Conservation (phyloP, 768 basidiomycete species). For the Russula compacta region DNA sequence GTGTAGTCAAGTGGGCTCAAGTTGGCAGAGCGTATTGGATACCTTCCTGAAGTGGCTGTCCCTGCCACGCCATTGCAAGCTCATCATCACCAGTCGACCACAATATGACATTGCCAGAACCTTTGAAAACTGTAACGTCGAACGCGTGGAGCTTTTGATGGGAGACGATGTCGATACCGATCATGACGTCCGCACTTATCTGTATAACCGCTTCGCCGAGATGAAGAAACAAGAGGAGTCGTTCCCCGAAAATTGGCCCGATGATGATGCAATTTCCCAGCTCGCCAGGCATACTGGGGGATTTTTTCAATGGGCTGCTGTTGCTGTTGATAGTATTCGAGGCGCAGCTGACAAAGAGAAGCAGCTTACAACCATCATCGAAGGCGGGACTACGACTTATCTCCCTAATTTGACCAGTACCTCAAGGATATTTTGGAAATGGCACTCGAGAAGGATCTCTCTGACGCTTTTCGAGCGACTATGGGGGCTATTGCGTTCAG, state of each 20-base stretch:
- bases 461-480: constrained; percentile 1
- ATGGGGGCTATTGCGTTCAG: constrained; percentile 9
- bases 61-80: constrained; percentile 12
- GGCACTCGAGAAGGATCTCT: background rate
- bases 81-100: constrained; percentile 9
- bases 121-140: constrained; percentile 1
- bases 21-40: background rate
- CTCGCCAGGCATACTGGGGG: background rate
- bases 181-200: background rate
- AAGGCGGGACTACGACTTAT: constrained; percentile 1
- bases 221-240: constrained; percentile 6
- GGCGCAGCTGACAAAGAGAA: background rate
- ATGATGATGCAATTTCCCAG: background rate
- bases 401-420: constrained; percentile 1
- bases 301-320: constrained; percentile 12
- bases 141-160: constrained; percentile 5
- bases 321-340: constrained; percentile 4
- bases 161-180: constrained; percentile 3
- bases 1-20: background rate
- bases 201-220: constrained; percentile 6
- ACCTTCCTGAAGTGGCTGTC: constrained; percentile 4
- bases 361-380: background rate
- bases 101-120: constrained; percentile 3
- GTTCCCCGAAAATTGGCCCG: constrained; percentile 7
- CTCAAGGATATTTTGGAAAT: background rate